Base-by-base conservation (phyloP, 345 rosid species). In the Lepidium africanum region DNA sequence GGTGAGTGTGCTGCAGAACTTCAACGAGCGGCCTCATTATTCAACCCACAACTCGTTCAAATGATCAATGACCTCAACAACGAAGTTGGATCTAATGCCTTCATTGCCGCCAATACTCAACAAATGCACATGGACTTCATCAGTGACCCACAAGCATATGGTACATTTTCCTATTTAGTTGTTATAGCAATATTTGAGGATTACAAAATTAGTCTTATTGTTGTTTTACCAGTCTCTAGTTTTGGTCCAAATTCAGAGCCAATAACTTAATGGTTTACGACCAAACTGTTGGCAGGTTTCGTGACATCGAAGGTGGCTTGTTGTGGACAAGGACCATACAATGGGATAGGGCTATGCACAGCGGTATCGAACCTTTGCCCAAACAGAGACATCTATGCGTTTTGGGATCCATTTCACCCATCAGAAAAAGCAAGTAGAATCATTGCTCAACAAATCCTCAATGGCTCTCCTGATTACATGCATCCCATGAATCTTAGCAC, bases 361-460 rank as follows among this genome's bases (percentile, higher is more conserved):
- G 8, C 10, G 1, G 59, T 78, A 60, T 91, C 97, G 17, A 84
- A 79, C 61, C 77, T 91, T 55, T 91, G 96, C 72, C 65, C 81
- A 2, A 79, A 88, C 58, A 50, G 97, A 38, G 76, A 78, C 11
- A 70, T 58, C 10, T 88, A 72, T 46, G 87, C 89, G 2, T 91
- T 85, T 48, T 91, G 97, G 96, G 96, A 91, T 65, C 67, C 92
- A 9, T 90, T 90, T 77, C 96, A 88, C 63, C 96, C 97, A 49
- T 85, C 97, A 6, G 88, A 91, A 59, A 86, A 73, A 82, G 97
- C 89, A 9, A 84, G 80, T 79, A 77, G 84, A 16, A 25, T 88
- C 59, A 79, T 91, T 9, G 96, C 81, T 12, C 61, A 72, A 58
- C 79, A 67, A 16, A 84, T 88, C 9, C 61, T 88, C 63, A 73